phyloP scores from a whole-genome alignment of 768 basidiomycete genomes.

The Piloderma croceum region DNA sequence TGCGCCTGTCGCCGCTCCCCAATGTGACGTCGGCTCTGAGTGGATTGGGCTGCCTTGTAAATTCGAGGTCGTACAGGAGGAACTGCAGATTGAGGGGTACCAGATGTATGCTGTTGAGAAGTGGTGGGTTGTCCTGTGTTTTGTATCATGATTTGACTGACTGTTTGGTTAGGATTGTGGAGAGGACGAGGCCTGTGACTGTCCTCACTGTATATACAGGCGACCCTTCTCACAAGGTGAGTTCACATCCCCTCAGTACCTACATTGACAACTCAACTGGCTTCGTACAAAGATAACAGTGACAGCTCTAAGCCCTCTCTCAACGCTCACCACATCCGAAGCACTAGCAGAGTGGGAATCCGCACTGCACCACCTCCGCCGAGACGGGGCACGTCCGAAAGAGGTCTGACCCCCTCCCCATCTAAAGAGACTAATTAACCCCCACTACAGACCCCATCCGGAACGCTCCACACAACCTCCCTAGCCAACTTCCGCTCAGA shows the following conservation, averaged over 20 bases:
- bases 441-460: conserved; percentile 55
- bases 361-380: conserved; percentile 53
- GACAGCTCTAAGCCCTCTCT: conserved; percentile 46
- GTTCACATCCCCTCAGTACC: conserved; percentile 7
- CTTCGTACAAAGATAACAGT: conserved; percentile 46
- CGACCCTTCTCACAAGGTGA: conserved; percentile 59
- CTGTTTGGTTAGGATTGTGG: conserved; percentile 49
- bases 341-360: conserved; percentile 55
- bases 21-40: conserved; percentile 15
- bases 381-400: conserved; percentile 71
- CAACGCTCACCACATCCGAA: conserved; percentile 36
- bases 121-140: conserved; percentile 42
- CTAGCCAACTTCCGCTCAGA: conserved; percentile 85
- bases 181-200: conserved; percentile 52
- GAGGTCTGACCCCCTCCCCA: too few relatives aligned
- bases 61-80: conserved; percentile 46
- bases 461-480: conserved; percentile 74
- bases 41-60: conserved; percentile 44
- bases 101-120: conserved; percentile 87
- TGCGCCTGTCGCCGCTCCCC: neutral
- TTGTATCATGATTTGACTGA: conserved; percentile 1
- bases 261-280: conserved; percentile 1
- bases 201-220: conserved; percentile 76
- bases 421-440: too few relatives aligned
- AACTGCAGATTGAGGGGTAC: conserved; percentile 52